These are phyloP conservation scores for Hypoxylon intermedium DNA, from an alignment of 495 filamentous ascomycete species.

Conservation along the genomic window DNA sequence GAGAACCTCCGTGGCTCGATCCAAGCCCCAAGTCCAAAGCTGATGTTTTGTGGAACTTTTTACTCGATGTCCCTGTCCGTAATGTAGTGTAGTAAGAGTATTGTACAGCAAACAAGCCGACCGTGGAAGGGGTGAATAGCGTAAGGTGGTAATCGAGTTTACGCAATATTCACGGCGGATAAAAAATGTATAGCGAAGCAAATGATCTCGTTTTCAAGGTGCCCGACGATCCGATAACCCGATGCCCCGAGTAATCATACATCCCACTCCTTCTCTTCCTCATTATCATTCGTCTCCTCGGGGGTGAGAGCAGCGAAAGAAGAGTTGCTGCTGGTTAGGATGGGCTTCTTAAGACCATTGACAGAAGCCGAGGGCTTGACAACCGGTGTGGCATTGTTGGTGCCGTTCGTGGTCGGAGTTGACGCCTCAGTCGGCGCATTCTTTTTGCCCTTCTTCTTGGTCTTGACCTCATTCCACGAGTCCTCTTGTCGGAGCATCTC, in stretches of 20 bases:
- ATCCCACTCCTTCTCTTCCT: slow-evolving; percentile 59
- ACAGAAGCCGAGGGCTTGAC: slow-evolving; percentile 42
- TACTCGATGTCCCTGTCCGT: slow-evolving; percentile 19
- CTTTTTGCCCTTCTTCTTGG: slow-evolving; percentile 65
- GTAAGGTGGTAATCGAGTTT: slow-evolving; percentile 14
- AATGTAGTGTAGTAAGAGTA: slow-evolving; percentile 14
- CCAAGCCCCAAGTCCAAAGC: slow-evolving; percentile 22
- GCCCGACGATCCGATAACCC: background rate
- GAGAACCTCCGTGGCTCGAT: slow-evolving; percentile 18
- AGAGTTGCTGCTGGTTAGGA: slow-evolving; percentile 45
- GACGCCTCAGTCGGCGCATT: slow-evolving; percentile 39
- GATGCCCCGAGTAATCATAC: slow-evolving; percentile 42
- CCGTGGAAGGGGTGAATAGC: background rate
- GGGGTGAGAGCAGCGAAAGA: slow-evolving; percentile 58
- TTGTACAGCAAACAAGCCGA: slow-evolving; percentile 34
- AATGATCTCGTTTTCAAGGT: slow-evolving; percentile 1
- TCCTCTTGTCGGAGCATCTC: slow-evolving; percentile 68
- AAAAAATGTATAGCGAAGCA: slow-evolving; percentile 39
- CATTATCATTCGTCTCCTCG: slow-evolving; percentile 47
- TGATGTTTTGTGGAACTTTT: slow-evolving; percentile 12
- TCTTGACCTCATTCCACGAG: slow-evolving; percentile 78
- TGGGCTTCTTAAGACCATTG: slow-evolving; percentile 44
- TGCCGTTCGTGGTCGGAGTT: slow-evolving; percentile 32
- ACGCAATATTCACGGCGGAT: slow-evolving; percentile 33
- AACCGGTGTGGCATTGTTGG: slow-evolving; percentile 31